phyloP scores from a whole-genome alignment of 805 yeast species.

The Barnettozyma sucrosica region DNA sequence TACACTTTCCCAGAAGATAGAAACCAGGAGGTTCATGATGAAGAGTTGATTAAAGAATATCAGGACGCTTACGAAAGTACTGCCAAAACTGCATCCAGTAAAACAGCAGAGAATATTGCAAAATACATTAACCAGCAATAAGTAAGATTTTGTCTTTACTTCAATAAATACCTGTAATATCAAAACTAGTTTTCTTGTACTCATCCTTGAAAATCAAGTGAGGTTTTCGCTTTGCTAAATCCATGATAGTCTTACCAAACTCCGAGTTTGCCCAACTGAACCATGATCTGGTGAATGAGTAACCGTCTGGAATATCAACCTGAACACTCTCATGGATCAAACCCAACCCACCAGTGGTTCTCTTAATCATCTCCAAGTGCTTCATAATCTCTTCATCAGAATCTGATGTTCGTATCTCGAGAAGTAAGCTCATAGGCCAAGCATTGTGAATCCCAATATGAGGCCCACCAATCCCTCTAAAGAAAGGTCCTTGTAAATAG shows the following conservation, averaged over 20 bases:
- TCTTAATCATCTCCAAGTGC: slow-evolving; percentile 45
- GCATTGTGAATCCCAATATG: slow-evolving; percentile 77
- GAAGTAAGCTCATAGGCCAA: slow-evolving; percentile 87
- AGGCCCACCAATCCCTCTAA: slow-evolving; percentile 87
- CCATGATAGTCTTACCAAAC: slow-evolving; percentile 80
- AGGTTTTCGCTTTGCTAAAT: slow-evolving; percentile 69
- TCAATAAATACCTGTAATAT: slow-evolving; percentile 2
- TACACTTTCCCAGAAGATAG: slow-evolving; percentile 69
- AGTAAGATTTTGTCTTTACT: background rate
- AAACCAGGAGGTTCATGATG: slow-evolving; percentile 49
- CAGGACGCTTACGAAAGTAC: slow-evolving; percentile 64
- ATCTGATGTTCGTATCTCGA: slow-evolving; percentile 67
- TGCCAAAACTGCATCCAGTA: slow-evolving; percentile 54
- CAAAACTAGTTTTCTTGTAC: slow-evolving; percentile 13
- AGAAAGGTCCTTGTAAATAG: slow-evolving; percentile 52
- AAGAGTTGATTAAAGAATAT: slow-evolving; percentile 57
- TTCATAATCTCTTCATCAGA: slow-evolving; percentile 61
- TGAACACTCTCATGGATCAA: slow-evolving; percentile 78
- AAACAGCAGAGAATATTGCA: slow-evolving; percentile 70
- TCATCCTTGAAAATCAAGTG: slow-evolving; percentile 55
- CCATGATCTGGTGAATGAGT: slow-evolving; percentile 75
- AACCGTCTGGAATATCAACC: slow-evolving; percentile 46
- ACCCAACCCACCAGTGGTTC: slow-evolving; percentile 68
- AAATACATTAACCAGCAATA: slow-evolving; percentile 45
- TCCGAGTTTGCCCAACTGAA: slow-evolving; percentile 94